These are phyloP conservation scores for Penicillium macrosclerotiorum DNA, from an alignment of 495 filamentous ascomycete genomes.

Conservation along the genomic window DNA sequence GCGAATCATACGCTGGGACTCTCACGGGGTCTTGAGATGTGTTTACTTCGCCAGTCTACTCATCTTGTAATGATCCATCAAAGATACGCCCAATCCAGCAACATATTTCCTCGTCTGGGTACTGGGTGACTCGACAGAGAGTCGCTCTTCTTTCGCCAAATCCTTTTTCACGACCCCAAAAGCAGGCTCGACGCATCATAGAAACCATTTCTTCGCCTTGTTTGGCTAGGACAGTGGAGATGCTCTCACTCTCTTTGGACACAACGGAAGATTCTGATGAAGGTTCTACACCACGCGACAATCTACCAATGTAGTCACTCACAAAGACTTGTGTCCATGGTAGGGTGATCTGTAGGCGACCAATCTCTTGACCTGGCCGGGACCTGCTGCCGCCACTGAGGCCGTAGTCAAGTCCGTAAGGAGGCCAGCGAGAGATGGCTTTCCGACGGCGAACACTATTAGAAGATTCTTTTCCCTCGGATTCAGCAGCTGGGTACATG, in stretches of 20 bases:
- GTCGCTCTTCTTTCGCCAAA: slow-evolving; percentile 33
- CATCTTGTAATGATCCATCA: slow-evolving; percentile 10
- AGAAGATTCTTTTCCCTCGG: background rate
- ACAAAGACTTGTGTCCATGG: slow-evolving; percentile 34
- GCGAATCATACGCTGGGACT: too few species aligned
- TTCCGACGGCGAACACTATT: slow-evolving; percentile 31
- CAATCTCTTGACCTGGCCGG: slow-evolving; percentile 14
- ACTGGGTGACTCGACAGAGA: slow-evolving; percentile 3
- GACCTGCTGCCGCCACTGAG: slow-evolving; percentile 17
- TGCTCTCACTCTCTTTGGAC: background rate
- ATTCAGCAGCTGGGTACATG: slow-evolving; percentile 7
- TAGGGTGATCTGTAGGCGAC: slow-evolving; percentile 28
- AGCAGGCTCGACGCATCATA: slow-evolving; percentile 40
- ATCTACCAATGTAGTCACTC: background rate
- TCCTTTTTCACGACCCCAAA: slow-evolving; percentile 39
- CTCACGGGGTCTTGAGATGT: too few species aligned
- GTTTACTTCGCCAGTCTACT: too few species aligned
- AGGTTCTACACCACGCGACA: background rate
- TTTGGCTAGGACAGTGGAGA: slow-evolving; percentile 22
- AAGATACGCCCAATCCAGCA: slow-evolving; percentile 23
- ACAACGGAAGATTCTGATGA: too few species aligned
- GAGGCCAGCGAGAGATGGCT: slow-evolving; percentile 40
- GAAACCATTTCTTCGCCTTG: slow-evolving; percentile 42
- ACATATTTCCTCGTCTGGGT: slow-evolving; percentile 12
- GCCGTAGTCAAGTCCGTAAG: slow-evolving; percentile 39